phyloP scores from a whole-genome alignment of 768 basidiomycete species.

The Mycena belliarum region DNA sequence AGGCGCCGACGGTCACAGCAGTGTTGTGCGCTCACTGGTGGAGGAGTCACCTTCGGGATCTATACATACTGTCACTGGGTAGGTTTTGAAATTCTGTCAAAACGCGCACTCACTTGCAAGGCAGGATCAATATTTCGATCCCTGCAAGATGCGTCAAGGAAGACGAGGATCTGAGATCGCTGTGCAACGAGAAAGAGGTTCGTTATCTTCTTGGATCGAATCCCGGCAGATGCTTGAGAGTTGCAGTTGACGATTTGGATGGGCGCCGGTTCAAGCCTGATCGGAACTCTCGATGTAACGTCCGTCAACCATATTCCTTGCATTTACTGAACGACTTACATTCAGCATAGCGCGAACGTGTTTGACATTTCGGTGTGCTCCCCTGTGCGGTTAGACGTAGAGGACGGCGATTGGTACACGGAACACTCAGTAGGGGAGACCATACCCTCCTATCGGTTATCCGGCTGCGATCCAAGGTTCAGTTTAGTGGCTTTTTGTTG shows the following conservation, averaged over 20 bases:
- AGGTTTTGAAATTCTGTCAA: no score
- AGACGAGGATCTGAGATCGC: conserved; percentile 6
- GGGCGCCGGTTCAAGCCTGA: conserved; percentile 8
- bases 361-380: conserved; percentile 8
- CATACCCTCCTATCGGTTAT: conserved; percentile 4
- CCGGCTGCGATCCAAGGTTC: conserved; percentile 12
- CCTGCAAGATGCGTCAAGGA: neutral
- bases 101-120: no score
- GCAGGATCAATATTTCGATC: conserved; percentile 3
- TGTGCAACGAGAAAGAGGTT: conserved; percentile 6
- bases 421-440: neutral
- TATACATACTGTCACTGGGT: conserved; percentile 7
- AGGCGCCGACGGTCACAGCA: conserved; percentile 37
- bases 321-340: neutral
- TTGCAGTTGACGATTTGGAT: conserved; percentile 17
- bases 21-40: conserved; percentile 24
- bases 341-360: neutral
- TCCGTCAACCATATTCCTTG: neutral
- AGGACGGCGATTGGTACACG: neutral
- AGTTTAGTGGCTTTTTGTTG: neutral
- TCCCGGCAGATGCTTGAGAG: neutral
- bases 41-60: neutral
- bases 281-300: conserved; percentile 4
- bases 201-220: neutral
- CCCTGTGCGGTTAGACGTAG: neutral